phyloP scores from a whole-genome alignment of 805 yeast species.

The Candida vaughaniae region DNA sequence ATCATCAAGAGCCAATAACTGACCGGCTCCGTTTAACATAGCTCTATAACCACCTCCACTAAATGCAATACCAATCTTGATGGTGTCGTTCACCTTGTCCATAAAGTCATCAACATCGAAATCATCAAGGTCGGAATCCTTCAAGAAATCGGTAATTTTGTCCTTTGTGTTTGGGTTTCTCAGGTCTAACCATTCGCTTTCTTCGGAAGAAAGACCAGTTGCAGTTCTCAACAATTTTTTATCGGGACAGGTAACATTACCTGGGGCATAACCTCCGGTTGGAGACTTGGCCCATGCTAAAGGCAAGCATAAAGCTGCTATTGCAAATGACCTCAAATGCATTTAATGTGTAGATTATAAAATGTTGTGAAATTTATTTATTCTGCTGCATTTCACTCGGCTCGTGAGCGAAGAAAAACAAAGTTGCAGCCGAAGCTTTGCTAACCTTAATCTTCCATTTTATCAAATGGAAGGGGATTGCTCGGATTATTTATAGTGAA shows the following conservation, averaged over 20 bases:
- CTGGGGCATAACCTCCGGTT: constrained; percentile 57
- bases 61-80: constrained; percentile 35
- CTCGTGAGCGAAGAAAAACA: too few species aligned
- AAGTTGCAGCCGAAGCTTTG: too few species aligned
- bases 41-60: constrained; percentile 83
- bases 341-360: too few species aligned
- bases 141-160: constrained; percentile 46
- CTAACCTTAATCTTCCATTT: too few species aligned
- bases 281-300: constrained; percentile 5
- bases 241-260: constrained; percentile 52
- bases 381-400: too few species aligned
- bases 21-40: constrained; percentile 84
- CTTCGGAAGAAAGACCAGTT: constrained; percentile 42
- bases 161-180: constrained; percentile 47
- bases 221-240: constrained; percentile 47
- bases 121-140: constrained; percentile 45
- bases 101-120: constrained; percentile 45
- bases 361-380: too few species aligned
- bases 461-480: too few species aligned
- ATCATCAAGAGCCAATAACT: constrained; percentile 74
- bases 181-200: constrained; percentile 50
- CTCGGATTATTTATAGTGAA: too few species aligned
- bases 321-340: too few species aligned
- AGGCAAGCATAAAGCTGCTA: background rate
- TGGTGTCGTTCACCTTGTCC: constrained; percentile 23